phyloP scores from a whole-genome alignment of 495 filamentous ascomycete genomes.

The Achaetomiella virescens region DNA sequence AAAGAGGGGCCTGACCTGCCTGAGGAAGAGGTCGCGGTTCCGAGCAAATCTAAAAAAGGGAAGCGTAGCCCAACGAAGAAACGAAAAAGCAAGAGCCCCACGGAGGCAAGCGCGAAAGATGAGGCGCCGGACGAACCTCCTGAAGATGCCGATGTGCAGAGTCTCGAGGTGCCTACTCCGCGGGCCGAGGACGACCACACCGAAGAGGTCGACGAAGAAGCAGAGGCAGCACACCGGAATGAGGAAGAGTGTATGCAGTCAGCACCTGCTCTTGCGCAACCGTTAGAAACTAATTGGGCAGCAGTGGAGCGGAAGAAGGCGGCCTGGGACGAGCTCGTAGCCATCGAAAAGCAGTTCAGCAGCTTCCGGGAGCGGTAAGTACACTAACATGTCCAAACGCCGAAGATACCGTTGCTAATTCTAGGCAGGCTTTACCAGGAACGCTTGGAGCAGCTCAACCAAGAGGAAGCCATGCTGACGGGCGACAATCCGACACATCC shows the following conservation, averaged over 20 bases:
- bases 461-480: conserved; percentile 76
- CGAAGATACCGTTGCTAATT: conserved; percentile 5
- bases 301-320: conserved; percentile 71
- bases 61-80: conserved; percentile 38
- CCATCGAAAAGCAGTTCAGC: conserved; percentile 78
- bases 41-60: conserved; percentile 30
- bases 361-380: conserved; percentile 79
- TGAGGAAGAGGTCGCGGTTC: conserved; percentile 21
- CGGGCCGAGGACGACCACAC: conserved; percentile 43
- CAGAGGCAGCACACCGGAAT: conserved; percentile 48
- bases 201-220: conserved; percentile 48
- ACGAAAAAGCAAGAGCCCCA: conserved; percentile 32
- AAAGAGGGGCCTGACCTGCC: conserved; percentile 26
- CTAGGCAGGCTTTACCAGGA: conserved; percentile 73
- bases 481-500: conserved; percentile 75
- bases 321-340: conserved; percentile 70
- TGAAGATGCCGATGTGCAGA: conserved; percentile 23
- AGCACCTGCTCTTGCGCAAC: not conserved
- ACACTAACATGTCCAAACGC: not conserved
- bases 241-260: conserved; percentile 70
- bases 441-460: conserved; percentile 68
- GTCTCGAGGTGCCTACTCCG: conserved; percentile 32
- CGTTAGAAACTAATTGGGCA: conserved; percentile 33
- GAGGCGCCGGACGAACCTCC: conserved; percentile 29
- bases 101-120: conserved; percentile 22